Evolutionary conservation across 257 asterid species (phyloP).

Genomic region (Leonotis leonurus): DNA sequence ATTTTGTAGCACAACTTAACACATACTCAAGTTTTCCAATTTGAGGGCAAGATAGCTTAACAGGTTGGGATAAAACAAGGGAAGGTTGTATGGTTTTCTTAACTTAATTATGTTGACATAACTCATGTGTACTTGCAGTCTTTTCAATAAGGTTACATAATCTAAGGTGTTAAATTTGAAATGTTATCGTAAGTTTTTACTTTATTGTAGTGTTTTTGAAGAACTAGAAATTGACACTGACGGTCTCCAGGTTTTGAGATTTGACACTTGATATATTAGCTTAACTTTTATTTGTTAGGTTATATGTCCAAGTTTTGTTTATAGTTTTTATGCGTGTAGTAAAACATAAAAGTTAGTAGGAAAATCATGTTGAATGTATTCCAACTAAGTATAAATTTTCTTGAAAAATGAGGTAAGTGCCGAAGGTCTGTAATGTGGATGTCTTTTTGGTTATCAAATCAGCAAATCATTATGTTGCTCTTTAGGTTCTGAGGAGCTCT

Average conservation of each 20-base stretch:
- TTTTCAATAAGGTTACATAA: no score
- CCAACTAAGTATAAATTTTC: neutral
- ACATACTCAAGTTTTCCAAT: no score
- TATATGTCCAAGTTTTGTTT: neutral
- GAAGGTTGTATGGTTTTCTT: neutral
- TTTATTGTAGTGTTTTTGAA: neutral
- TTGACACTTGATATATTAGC: neutral
- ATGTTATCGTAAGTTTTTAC: neutral
- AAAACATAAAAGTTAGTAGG: neutral
- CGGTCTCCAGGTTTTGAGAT: no score
- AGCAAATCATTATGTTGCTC: neutral
- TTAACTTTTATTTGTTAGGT: neutral
- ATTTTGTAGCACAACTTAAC: no score
- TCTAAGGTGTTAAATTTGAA: no score
- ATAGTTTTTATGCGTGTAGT: no score
- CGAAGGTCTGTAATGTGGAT: neutral
- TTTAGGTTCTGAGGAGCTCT: neutral
- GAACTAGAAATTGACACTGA: neutral
- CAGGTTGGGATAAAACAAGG: neutral
- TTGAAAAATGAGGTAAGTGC: neutral
- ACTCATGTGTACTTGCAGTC: no score
- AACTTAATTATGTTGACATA: neutral
- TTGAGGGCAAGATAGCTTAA: neutral
- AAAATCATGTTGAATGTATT: no score
- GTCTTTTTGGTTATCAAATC: neutral